Conservation (phyloP, 1,139 yeast species). For the Suhomyces yuchorum region DNA sequence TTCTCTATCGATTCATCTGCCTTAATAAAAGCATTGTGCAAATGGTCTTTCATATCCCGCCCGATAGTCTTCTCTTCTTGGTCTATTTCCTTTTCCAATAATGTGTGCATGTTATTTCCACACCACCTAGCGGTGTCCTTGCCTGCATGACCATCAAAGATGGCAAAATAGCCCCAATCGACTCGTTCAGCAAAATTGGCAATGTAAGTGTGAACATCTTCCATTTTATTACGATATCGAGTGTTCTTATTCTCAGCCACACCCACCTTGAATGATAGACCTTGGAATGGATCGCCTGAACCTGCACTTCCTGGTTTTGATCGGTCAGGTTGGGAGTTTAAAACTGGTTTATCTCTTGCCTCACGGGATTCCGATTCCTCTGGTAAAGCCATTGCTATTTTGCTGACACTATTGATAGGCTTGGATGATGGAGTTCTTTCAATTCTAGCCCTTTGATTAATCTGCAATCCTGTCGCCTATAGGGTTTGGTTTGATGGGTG, state of each 20-base stretch:
- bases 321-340: not conserved
- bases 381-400: not conserved
- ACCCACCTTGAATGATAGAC: conserved; percentile 74
- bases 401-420: not conserved
- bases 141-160: conserved; percentile 98
- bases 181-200: conserved; percentile 86
- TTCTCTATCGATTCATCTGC: conserved; percentile 73
- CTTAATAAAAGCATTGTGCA: conserved; percentile 63
- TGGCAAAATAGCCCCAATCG: conserved; percentile 95
- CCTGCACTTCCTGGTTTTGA: not conserved
- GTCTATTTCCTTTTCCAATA: conserved; percentile 56
- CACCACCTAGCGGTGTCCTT: conserved; percentile 94
- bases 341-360: not conserved
- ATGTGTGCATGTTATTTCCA: conserved; percentile 78
- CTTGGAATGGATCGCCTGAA: conserved; percentile 41
- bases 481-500: not conserved
- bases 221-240: conserved; percentile 87
- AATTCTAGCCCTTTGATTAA: not conserved
- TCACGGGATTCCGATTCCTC: not conserved
- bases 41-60: conserved; percentile 47
- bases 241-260: conserved; percentile 87
- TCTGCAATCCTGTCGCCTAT: not conserved
- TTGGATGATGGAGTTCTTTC: not conserved
- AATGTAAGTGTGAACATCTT: conserved; percentile 92
- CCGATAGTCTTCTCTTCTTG: conserved; percentile 15